phyloP scores from a whole-genome alignment of 2,329 filamentous ascomycete species.

The Periconia sp. region DNA sequence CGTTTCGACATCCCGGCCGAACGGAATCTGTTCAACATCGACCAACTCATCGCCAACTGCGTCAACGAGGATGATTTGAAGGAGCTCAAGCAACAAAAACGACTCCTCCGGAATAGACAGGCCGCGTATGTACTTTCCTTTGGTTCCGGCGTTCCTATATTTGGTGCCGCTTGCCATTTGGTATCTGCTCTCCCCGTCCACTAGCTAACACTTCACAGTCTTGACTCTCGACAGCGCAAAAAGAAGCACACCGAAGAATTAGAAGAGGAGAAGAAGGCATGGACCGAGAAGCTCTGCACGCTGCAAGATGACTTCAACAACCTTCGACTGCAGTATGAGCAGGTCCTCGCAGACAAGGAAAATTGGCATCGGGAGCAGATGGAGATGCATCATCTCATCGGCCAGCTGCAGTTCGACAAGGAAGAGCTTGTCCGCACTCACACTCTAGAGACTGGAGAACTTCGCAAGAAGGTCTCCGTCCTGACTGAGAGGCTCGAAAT shows the following conservation, averaged over 20 bases:
- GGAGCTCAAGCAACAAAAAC: conserved; percentile 98
- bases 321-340: conserved; percentile 67
- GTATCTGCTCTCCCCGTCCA: conserved; percentile 34
- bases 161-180: conserved; percentile 38
- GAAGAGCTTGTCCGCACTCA: conserved; percentile 88
- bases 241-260: conserved; percentile 97
- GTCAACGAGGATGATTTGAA: conserved; percentile 93
- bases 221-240: conserved; percentile 96
- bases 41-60: conserved; percentile 86
- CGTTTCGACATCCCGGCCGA: conserved; percentile 96
- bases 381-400: conserved; percentile 75
- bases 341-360: conserved; percentile 61
- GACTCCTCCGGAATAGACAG: conserved; percentile 91
- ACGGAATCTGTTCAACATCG: conserved; percentile 92
- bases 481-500: conserved; percentile 75
- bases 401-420: conserved; percentile 81
- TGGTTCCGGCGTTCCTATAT: conserved; percentile 52
- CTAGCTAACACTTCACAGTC: conserved; percentile 61
- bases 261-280: conserved; percentile 96
- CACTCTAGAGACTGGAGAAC: conserved; percentile 86
- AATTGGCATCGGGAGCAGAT: conserved; percentile 76
- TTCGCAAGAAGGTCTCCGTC: conserved; percentile 90
- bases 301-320: conserved; percentile 79
- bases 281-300: conserved; percentile 74
- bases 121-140: conserved; percentile 73